Base-by-base conservation (phyloP, 1,139 yeast species). In the Blastobotrys apis region DNA sequence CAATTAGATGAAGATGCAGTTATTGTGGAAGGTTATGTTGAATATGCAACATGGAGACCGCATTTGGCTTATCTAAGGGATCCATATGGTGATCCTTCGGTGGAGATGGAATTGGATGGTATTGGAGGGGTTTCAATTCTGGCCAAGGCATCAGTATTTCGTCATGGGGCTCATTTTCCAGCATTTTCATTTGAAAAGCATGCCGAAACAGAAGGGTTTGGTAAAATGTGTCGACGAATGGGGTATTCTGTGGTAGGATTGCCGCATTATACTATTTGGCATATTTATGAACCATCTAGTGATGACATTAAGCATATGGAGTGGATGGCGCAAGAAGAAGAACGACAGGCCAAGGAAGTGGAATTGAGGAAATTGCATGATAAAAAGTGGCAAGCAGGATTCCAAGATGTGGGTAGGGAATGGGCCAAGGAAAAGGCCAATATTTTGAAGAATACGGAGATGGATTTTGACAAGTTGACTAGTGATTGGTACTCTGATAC, bases 261-360 rank as follows among this genome's bases (percentile, higher is more conserved):
- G 54, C 95, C 95, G 5, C 94, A 86, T 66, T 86, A 87, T 61
- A 92, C 85, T 35, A 82, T 86, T 51, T 86, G 95, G 96, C 96
- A 86, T 63, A 82, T 86, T 49, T 86, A 85, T 64, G 96, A 86
- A 64, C 95, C 95, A 17, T 81, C 90, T 5, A 74, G 81, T 3
- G 95, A 84, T 58, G 95, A 85, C 68, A 71, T 84, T 66, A 83
- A 85, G 66, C 95, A 87, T 62, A 87, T 87, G 95, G 95, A 84
- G 62, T 86, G 95, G 95, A 84, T 87, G 95, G 95, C 94, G 0
- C 78, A 84, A 57, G 95, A 87, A 64, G 95, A 87, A 63, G 80
- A 79, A 47, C 77, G 94, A 53, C 80, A 77, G 57, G 71, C 75
- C 51, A 83, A 78, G 61, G 87, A 84, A 58, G 78, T 77, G 40